A percentile compares a stretch with the other conserved stretches of the same genome.
phyloP scores from a whole-genome alignment of 2,329 filamentous ascomycete species.

The Venturia oleaginea region DNA sequence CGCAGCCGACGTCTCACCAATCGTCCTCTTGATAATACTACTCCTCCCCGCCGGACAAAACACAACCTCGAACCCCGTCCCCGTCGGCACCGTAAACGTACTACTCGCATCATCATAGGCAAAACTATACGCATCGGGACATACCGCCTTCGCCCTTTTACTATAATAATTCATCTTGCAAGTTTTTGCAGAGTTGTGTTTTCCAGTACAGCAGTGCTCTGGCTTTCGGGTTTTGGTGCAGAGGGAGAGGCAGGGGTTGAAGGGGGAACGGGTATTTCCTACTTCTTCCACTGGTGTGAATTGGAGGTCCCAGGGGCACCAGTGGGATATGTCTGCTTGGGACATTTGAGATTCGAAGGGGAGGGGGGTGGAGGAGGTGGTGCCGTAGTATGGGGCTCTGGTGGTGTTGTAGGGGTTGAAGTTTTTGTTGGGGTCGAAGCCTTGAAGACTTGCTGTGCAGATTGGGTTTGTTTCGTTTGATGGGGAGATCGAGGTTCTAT shows the following conservation, averaged over 20 bases:
- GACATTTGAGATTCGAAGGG: slow-evolving; percentile 51
- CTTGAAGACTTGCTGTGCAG: slow-evolving; percentile 62
- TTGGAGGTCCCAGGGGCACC: slow-evolving; percentile 77
- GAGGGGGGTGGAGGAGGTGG: slow-evolving; percentile 52
- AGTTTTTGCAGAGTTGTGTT: slow-evolving; percentile 51
- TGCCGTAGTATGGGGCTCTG: slow-evolving; percentile 41
- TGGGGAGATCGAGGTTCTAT: slow-evolving; percentile 41
- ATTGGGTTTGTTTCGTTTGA: slow-evolving; percentile 68
- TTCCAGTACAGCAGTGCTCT: slow-evolving; percentile 66
- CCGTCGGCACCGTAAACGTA: slow-evolving; percentile 49
- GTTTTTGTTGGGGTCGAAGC: slow-evolving; percentile 37
- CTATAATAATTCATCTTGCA: slow-evolving; percentile 64
- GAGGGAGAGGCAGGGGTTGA: slow-evolving; percentile 69
- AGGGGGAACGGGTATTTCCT: slow-evolving; percentile 59
- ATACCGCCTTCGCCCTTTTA: slow-evolving; percentile 60
- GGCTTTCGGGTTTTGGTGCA: slow-evolving; percentile 60
- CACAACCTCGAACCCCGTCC: slow-evolving; percentile 70
- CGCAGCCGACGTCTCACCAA: neutral
- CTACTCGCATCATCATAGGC: slow-evolving; percentile 49
- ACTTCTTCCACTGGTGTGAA: slow-evolving; percentile 58
- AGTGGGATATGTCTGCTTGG: slow-evolving; percentile 48
- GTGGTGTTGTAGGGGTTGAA: slow-evolving; percentile 37
- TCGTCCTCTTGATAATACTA: slow-evolving; percentile 32
- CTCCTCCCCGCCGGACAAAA: slow-evolving; percentile 59
- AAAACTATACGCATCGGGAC: slow-evolving; percentile 78